These are phyloP conservation scores for Pseudonitzschia multiseries DNA, from an alignment of 108 stramenopile genomes.

Conservation along the genomic window DNA sequence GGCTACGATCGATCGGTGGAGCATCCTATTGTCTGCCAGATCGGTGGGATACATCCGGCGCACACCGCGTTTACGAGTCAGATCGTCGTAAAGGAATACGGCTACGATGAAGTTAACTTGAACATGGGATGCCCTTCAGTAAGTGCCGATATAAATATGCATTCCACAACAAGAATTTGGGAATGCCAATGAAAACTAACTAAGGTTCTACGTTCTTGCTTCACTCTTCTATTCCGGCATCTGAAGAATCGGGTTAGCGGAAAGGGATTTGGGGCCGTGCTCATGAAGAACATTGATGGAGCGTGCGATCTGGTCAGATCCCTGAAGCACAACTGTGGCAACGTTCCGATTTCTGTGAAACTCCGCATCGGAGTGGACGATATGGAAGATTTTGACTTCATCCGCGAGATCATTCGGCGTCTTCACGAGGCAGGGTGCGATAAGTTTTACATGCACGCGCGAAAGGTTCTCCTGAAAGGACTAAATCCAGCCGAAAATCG, in stretches of 20 bases:
- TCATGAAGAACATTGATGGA: constrained; percentile 15
- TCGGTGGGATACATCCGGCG: constrained; percentile 51
- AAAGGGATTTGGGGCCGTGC: constrained; percentile 52
- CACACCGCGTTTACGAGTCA: constrained; percentile 29
- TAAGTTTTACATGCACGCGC: constrained; percentile 62
- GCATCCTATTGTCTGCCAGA: constrained; percentile 67
- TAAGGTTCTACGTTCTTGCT: neutral
- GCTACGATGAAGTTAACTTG: constrained; percentile 66
- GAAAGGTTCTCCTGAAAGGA: constrained; percentile 52
- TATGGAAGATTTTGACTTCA: constrained; percentile 43
- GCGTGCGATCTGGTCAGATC: neutral
- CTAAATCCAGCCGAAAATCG: constrained; percentile 56
- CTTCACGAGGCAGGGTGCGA: neutral
- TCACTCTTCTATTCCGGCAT: too few species aligned
- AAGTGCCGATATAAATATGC: neutral
- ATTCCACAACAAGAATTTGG: neutral
- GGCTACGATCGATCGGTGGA: constrained; percentile 14
- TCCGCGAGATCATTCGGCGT: constrained; percentile 36
- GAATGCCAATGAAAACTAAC: neutral
- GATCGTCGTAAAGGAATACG: constrained; percentile 28
- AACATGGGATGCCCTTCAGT: constrained; percentile 63
- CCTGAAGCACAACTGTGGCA: neutral
- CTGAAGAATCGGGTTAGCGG: constrained; percentile 32
- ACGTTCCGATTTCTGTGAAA: constrained; percentile 50
- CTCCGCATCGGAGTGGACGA: constrained; percentile 65